These are phyloP conservation scores for Thalassiosira sp. DNA, from an alignment of 352 stramenopile genomes.

Conservation along the genomic window DNA sequence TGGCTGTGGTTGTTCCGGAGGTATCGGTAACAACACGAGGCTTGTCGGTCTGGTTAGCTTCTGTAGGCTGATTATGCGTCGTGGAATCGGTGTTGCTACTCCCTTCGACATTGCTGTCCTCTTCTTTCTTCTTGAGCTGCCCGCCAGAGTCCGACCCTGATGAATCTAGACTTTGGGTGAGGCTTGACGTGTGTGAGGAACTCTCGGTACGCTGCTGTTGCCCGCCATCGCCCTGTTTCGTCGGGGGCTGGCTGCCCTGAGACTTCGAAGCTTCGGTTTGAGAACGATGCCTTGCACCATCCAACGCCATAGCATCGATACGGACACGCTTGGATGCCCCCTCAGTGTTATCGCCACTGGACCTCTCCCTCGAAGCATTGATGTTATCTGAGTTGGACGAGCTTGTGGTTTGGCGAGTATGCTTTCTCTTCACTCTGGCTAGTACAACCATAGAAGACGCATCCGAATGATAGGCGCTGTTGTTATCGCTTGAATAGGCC, in stretches of 20 bases:
- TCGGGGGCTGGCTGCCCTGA: neutral
- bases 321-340: constrained; percentile 8
- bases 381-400: constrained; percentile 22
- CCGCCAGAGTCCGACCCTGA: constrained; percentile 11
- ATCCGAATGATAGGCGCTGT: constrained; percentile 30
- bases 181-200: constrained; percentile 21
- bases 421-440: constrained; percentile 57
- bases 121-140: constrained; percentile 1
- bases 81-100: neutral
- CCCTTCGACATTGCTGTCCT: neutral
- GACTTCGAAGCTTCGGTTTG: neutral
- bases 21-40: constrained; percentile 52
- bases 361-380: neutral
- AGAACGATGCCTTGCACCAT: constrained; percentile 4
- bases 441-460: constrained; percentile 67
- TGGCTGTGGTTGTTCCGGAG: constrained; percentile 34
- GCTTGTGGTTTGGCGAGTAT: constrained; percentile 11
- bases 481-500: constrained; percentile 1
- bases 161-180: constrained; percentile 20
- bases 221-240: neutral
- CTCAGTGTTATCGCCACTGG: neutral
- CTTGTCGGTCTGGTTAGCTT: neutral
- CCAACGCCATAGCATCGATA: constrained; percentile 17
- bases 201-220: constrained; percentile 3
- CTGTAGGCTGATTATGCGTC: constrained; percentile 2